phyloP scores from a whole-genome alignment of 1,284 basidiomycete genomes.

The Lentinus polychrous region DNA sequence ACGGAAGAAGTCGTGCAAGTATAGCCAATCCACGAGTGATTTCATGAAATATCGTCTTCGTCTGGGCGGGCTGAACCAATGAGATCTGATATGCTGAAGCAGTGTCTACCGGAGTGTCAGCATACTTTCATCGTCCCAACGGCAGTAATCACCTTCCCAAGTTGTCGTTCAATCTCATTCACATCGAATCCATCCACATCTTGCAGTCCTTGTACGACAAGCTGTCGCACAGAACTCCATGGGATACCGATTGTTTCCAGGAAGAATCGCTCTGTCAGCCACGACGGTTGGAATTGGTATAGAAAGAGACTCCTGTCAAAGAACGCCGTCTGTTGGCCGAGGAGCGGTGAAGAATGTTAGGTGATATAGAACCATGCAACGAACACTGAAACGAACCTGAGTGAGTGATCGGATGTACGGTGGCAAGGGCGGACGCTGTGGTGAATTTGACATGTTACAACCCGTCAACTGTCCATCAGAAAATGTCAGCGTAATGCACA shows the following conservation, averaged over 20 bases:
- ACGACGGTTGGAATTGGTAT: constrained; percentile 39
- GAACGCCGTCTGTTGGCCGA: constrained; percentile 42
- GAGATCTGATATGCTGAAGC: constrained; percentile 46
- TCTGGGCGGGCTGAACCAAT: constrained; percentile 64
- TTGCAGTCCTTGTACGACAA: constrained; percentile 33
- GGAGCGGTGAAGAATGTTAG: background rate
- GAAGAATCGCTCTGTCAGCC: constrained; percentile 64
- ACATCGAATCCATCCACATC: constrained; percentile 28
- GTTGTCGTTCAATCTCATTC: constrained; percentile 42
- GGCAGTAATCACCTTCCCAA: constrained; percentile 40
- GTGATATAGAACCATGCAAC: background rate
- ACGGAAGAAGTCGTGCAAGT: constrained; percentile 41
- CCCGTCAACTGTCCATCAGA: constrained; percentile 38
- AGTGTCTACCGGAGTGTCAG: constrained; percentile 38
- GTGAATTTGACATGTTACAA: constrained; percentile 39
- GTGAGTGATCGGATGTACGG: constrained; percentile 56
- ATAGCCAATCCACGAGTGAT: constrained; percentile 56
- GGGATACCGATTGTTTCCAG: constrained; percentile 50
- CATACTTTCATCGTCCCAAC: background rate
- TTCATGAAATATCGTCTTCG: constrained; percentile 60
- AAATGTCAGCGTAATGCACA: background rate
- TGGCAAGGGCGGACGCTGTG: constrained; percentile 31
- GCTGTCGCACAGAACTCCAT: constrained; percentile 37
- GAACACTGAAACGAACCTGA: constrained; percentile 35
- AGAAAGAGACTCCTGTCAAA: constrained; percentile 53